A percentile compares a stretch with the other conserved stretches of the same genome.
phyloP scores from a whole-genome alignment of 202 grass and related monocot species.

The Brachypodium distachyon region DNA sequence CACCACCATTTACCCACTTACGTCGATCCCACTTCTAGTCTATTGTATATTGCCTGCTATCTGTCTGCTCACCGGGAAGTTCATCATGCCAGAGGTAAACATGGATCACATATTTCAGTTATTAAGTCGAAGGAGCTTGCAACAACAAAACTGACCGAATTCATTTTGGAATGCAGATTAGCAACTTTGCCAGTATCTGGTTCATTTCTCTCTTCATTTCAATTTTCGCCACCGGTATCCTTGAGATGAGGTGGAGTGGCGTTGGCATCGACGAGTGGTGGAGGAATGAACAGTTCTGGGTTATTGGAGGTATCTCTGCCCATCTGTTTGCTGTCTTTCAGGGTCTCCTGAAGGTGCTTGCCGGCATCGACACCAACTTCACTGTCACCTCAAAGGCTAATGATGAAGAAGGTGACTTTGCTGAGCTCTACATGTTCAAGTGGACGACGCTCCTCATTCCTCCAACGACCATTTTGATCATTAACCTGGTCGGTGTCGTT shows the following conservation, averaged over 20 bases:
- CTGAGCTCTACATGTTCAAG: slow-evolving; percentile 64
- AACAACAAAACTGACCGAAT: not conserved
- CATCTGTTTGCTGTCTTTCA: slow-evolving; percentile 59
- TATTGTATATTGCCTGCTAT: slow-evolving; percentile 65
- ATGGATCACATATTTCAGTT: not conserved
- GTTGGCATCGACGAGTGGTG: slow-evolving; percentile 65
- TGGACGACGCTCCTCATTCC: slow-evolving; percentile 66
- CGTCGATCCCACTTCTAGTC: slow-evolving; percentile 50
- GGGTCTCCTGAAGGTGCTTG: slow-evolving; percentile 54
- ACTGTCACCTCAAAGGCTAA: slow-evolving; percentile 52
- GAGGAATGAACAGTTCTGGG: no score
- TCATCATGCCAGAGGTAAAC: slow-evolving; percentile 68
- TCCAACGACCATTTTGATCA: slow-evolving; percentile 51
- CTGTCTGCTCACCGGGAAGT: slow-evolving; percentile 71
- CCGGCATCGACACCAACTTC: slow-evolving; percentile 59
- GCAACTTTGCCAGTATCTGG: slow-evolving; percentile 78
- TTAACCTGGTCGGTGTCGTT: slow-evolving; percentile 56
- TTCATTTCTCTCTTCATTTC: slow-evolving; percentile 87
- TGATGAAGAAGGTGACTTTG: slow-evolving; percentile 59
- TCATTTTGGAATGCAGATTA: slow-evolving; percentile 55
- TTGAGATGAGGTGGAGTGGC: slow-evolving; percentile 65
- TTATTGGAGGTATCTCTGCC: slow-evolving; percentile 64
- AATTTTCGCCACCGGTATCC: slow-evolving; percentile 63
- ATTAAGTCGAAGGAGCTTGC: not conserved
- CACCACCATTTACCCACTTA: slow-evolving; percentile 72